Evolutionary conservation across 164 flowering plant genomes (phyloP), one percentile per base, ranked within the genome.

Genomic region (Aristolochia contorta): DNA sequence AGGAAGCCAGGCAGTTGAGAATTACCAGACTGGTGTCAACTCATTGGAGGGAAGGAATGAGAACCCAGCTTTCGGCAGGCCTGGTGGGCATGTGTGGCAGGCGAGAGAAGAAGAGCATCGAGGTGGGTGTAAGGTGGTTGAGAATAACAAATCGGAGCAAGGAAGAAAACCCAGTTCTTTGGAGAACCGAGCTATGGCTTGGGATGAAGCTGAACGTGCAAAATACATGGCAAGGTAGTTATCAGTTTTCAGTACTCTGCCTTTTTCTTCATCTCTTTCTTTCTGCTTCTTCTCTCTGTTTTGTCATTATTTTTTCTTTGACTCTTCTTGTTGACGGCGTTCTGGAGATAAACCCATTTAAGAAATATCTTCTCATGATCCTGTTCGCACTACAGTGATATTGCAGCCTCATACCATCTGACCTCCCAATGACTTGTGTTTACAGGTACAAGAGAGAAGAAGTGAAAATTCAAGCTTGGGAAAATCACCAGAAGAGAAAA

Each of bases 151-250:
- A 59, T 30, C 50, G 14, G 85, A 75, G 63, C 72, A 74, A 57
- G 69, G 66, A 20, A 67, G 62, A 53, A 79, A 72, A 61, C 16
- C 71, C 59, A 82, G 66, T 72, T 72, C 86, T 47, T 60, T 91
- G 30, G 96, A 91, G 71, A 69, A 70, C 8, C 68, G 89, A 57
- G 98, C 98, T 9, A 68, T 77, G 70, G 98, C 96, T 59, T 91
- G 98, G 98, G 98, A 89, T 64, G 98, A 93, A 75, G 98, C 96
- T 0, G 96, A 89, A 54, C 85, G 96, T 2, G 96, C 97, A 41
- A 90, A 87, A 59, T 86, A 80, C 72, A 83, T 70, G 79, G 98
- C 98, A 45, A 89, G 98, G 98, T 93, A 67, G 71, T 65, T 49
- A 33, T n/a, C 58, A 19, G 1, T n/a, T 32, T 52, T 20, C n/a